These are phyloP conservation scores for Phanerodontia chrysosporium DNA, from an alignment of 768 basidiomycete genomes.

Conservation along the genomic window DNA sequence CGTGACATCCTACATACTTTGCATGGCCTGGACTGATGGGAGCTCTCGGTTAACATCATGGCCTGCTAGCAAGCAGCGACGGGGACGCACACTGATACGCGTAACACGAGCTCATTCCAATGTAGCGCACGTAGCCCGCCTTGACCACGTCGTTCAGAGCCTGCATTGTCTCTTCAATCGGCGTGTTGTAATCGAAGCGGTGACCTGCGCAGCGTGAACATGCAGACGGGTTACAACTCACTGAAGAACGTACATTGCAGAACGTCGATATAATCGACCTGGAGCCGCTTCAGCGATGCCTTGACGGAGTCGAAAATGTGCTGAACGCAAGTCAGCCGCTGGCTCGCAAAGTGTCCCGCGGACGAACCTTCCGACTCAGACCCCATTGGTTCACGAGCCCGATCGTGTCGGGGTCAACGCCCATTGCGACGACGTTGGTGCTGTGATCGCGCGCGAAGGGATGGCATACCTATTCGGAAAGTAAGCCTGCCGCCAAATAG, in stretches of 20 bases:
- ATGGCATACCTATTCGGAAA: not conserved
- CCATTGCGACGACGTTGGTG: not conserved
- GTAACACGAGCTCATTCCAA: conserved; percentile 36
- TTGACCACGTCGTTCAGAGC: conserved; percentile 45
- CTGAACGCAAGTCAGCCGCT: conserved; percentile 27
- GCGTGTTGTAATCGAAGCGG: conserved; percentile 33
- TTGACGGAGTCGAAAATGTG: conserved; percentile 72
- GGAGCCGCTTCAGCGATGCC: conserved; percentile 57
- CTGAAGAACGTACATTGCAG: conserved; percentile 50
- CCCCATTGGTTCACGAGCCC: conserved; percentile 36
- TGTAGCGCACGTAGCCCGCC: conserved; percentile 40
- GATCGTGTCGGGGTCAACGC: conserved; percentile 15
- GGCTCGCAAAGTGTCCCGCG: not conserved
- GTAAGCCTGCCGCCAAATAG: no score
- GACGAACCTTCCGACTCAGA: conserved; percentile 30
- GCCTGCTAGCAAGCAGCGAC: not conserved
- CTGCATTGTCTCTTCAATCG: conserved; percentile 43
- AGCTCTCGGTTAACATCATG: no score
- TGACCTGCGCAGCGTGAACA: conserved; percentile 25
- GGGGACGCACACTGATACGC: conserved; percentile 30
- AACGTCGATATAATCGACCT: conserved; percentile 74
- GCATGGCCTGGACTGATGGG: conserved; percentile 29
- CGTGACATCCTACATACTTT: conserved; percentile 18
- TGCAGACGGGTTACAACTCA: no score
- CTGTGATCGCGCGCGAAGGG: not conserved